phyloP scores from a whole-genome alignment of 305 asterid genomes.

The Euphrasia arctica region DNA sequence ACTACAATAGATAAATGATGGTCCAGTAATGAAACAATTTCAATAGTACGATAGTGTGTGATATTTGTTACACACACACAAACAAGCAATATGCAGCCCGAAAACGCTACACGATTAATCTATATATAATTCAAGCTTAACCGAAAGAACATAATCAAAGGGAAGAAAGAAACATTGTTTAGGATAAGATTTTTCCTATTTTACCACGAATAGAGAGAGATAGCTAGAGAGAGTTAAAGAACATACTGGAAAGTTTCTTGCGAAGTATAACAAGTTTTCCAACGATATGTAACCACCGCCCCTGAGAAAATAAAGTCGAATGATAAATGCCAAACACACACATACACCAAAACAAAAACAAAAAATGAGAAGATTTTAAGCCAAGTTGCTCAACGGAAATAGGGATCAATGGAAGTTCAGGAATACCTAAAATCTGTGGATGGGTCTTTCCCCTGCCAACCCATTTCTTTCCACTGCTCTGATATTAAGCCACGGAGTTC shows the following conservation, averaged over 20 bases:
- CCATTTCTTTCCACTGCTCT: conserved; percentile 99
- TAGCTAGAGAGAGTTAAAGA: conserved; percentile 25
- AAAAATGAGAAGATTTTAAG: conserved; percentile 5
- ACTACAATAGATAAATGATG: neutral
- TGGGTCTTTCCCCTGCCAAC: conserved; percentile 99
- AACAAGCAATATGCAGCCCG: neutral
- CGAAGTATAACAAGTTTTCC: conserved; percentile 90
- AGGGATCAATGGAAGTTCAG: conserved; percentile 19
- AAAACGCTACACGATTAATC: neutral
- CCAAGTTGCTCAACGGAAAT: conserved; percentile 24
- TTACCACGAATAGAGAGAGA: conserved; percentile 8
- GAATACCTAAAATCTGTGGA: conserved; percentile 94
- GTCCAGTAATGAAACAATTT: neutral
- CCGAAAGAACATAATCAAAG: neutral
- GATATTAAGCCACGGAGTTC: conserved; percentile 77
- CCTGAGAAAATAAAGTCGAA: conserved; percentile 42
- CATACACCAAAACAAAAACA: neutral
- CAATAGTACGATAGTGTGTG: neutral
- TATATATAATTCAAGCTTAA: neutral
- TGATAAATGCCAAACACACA: conserved; percentile 19
- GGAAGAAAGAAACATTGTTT: neutral
- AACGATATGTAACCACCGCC: conserved; percentile 98
- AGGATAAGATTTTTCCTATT: neutral
- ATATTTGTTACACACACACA: neutral
- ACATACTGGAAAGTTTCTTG: conserved; percentile 81